Base-by-base conservation (phyloP, 148 eudicot species). In the Camellia granthamiana region DNA sequence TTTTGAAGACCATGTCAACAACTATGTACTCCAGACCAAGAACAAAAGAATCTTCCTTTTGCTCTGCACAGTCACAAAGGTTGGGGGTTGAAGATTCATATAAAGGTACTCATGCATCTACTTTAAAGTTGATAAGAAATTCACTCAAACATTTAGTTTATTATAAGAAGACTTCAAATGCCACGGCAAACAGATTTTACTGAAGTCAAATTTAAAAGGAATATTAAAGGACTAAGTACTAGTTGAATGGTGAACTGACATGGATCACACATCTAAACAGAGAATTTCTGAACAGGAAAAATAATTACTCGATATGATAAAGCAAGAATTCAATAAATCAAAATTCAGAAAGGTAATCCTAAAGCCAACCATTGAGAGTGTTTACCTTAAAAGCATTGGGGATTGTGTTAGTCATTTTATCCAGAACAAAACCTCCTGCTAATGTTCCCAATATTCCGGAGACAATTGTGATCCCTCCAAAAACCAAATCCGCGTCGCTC, bases 381-480 rank as follows among this genome's bases (percentile, higher is more conserved):
- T 73, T 60, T 81, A 94, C 99, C 95, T 94, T 96, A 76, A 96
- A 96, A 67, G 99, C 99, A 88, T 96, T 96, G 75, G 93, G 79
- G 73, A 96, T 83, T 43, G 98, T 91, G 70, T 95, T 86, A 68
- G 79, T 83, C 83, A 96, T 86, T 79, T 75, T 87, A 87, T 96
- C 99, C 6, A 96, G 91, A 79, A 89, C 64, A 77, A 84, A 83
- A 64, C 99, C 99, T 78, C 99, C 99, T 10, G 88, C 89, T 42
- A 96, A 16, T 46, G 99, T 84, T 71, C 99, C 99, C 55, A 92
- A 77, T 79, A 96, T 78, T 77, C 99, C 99, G 78, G 95, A 94
- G 30, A 88, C 85, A 42, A 91, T 84, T 41, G 99, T 96, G 63
- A 96, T 78, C 44, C 91, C 98, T 67, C 98, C 99, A 79, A 96